Percentiles rank a stretch among this genome's conserved stretches.
phyloP scores from a whole-genome alignment of 2,329 filamentous ascomycete genomes.

The Aspergillus sp. region DNA sequence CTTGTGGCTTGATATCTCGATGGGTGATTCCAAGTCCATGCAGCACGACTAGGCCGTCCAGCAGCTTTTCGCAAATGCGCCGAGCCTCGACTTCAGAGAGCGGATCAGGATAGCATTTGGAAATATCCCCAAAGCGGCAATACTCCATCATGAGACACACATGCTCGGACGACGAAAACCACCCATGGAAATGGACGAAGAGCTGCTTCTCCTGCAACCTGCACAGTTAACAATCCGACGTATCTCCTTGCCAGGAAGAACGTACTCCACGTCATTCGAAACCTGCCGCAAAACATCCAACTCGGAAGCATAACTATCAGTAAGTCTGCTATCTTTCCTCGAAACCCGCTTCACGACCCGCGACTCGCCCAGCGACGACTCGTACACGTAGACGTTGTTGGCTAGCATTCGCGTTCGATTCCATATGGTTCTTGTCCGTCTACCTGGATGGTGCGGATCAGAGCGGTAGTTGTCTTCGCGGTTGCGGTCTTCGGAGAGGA shows the following conservation, averaged over 20 bases:
- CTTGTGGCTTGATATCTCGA: slow-evolving; percentile 4
- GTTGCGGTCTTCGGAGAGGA: background rate
- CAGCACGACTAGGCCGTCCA: slow-evolving; percentile 3
- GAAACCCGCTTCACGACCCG: slow-evolving; percentile 1
- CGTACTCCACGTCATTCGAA: no score
- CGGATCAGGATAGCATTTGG: background rate
- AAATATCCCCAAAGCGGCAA: slow-evolving; percentile 2
- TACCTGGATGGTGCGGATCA: background rate
- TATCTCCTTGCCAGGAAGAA: no score
- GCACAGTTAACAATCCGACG: background rate
- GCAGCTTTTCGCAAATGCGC: slow-evolving; percentile 1
- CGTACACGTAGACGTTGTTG: slow-evolving; percentile 1
- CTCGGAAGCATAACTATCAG: background rate
- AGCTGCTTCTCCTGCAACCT: slow-evolving; percentile 1
- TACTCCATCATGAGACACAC: slow-evolving; percentile 5
- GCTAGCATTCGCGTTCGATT: background rate
- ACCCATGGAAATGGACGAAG: slow-evolving; percentile 5
- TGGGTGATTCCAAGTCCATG: slow-evolving; percentile 4
- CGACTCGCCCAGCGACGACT: background rate
- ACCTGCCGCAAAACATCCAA: slow-evolving; percentile 1
- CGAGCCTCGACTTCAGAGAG: slow-evolving; percentile 1
- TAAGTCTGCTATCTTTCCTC: background rate
- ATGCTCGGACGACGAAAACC: slow-evolving; percentile 2
- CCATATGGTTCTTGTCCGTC: background rate
- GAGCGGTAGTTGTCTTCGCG: background rate